Conservation (phyloP, 495 filamentous ascomycete species). For the Chlorociboria aeruginascens region DNA sequence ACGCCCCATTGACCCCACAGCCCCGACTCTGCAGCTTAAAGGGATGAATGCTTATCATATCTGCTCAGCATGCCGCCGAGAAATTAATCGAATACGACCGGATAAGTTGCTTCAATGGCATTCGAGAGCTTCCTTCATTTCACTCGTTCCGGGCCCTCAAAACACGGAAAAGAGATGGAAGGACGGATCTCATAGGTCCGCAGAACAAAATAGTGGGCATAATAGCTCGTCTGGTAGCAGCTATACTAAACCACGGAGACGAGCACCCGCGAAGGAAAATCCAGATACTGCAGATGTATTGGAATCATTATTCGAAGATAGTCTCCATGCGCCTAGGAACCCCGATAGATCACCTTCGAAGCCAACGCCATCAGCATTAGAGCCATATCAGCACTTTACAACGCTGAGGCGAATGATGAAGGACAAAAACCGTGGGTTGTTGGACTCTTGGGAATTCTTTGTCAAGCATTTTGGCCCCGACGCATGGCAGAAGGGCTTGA, state of each 20-base stretch:
- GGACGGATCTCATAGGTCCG: neutral
- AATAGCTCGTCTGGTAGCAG: neutral
- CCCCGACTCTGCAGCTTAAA: neutral
- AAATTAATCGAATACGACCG: conserved; percentile 1
- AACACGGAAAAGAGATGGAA: conserved; percentile 6
- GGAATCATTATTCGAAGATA: conserved; percentile 17
- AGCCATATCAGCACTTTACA: conserved; percentile 21
- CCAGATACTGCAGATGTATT: conserved; percentile 6
- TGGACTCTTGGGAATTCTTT: conserved; percentile 29
- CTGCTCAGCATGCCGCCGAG: conserved; percentile 13
- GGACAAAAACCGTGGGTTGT: conserved; percentile 12
- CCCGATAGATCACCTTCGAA: neutral
- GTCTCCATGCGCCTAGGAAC: neutral
- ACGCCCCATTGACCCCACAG: neutral
- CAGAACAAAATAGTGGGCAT: neutral
- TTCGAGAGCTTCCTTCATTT: conserved; percentile 16
- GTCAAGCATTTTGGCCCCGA: conserved; percentile 20
- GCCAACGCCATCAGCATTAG: neutral
- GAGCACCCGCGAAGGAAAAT: neutral
- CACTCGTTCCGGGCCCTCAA: conserved; percentile 7
- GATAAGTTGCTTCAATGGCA: conserved; percentile 5
- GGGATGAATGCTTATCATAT: conserved; percentile 17
- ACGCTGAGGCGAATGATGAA: conserved; percentile 26
- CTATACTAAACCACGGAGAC: neutral
- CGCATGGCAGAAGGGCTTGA: neutral